Base-by-base conservation (phyloP, 2,329 filamentous ascomycete genomes). In the Claviceps fusiformis region DNA sequence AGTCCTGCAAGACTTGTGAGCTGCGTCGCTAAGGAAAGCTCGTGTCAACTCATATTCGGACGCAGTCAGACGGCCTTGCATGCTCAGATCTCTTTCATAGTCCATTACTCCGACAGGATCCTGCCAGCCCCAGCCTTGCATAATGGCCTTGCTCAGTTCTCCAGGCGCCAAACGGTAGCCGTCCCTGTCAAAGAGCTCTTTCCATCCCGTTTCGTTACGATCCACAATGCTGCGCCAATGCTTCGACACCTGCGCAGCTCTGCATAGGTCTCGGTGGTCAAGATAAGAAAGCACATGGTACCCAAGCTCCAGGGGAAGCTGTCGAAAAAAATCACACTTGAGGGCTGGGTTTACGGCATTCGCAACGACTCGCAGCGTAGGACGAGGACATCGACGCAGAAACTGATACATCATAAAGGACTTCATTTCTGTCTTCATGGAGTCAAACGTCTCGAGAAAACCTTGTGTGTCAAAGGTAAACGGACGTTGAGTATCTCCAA, bases 91-190 rank as follows among this genome's bases (percentile, higher is more conserved):
- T 56, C 81, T 79, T 68, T 98, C 93, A 55, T 79, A 89, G 29
- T 87, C 89, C 54, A 87, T 80, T 4, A 77, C 70, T 0, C 86
- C 87, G 55, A 82, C 80, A 0, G 91, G 89, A 65, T 92, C 89
- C 67, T 98, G 93, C 90, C 93, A 98, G 15, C 91, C 93, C 93
- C 93, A 98, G 15, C 93, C 93, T 73, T 97, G 89, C 46, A 77
- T 75, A 55, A 97, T 90, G 35, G 93, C 91, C 62, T 85, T 85
- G 60, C 89, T 83, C 29, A 98, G 76, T 69, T 98, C 93, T 19
- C 88, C 89, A 0, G 84, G 76, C 0, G 89, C 85, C 2, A 98
- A 74, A 33, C 74, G 74, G 68, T 88, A 96, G 0, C 89, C 89
- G 66, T 96, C 90, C 1, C 76, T 77, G 58, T 95, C 90, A 46